phyloP scores from a whole-genome alignment of 2,329 filamentous ascomycete genomes.

The Fusarium sp. region DNA sequence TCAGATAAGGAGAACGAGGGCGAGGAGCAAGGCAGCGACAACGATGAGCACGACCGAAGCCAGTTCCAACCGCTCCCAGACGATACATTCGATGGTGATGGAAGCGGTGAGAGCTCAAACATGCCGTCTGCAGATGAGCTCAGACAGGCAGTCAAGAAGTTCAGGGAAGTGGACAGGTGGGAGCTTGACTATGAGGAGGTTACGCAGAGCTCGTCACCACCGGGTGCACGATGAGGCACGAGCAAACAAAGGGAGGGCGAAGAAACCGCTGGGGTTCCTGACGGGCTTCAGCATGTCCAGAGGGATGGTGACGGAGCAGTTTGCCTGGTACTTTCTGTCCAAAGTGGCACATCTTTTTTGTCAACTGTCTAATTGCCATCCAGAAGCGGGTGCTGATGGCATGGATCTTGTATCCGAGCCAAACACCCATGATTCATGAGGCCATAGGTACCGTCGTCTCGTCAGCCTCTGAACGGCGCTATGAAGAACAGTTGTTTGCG shows the following conservation, averaged over 20 bases:
- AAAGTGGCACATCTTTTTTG: neutral
- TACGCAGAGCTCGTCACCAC: constrained; percentile 66
- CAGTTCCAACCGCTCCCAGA: constrained; percentile 59
- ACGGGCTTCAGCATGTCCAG: neutral
- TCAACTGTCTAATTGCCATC: neutral
- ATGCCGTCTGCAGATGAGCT: constrained; percentile 64
- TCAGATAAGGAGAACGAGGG: constrained; percentile 70
- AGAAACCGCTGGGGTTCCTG: neutral
- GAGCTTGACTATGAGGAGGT: constrained; percentile 76
- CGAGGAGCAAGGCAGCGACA: constrained; percentile 41
- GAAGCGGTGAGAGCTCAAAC: constrained; percentile 48
- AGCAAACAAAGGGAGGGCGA: neutral
- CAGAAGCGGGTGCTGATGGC: neutral
- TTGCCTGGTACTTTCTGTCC: neutral
- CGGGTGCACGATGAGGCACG: constrained; percentile 58
- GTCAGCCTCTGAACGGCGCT: neutral
- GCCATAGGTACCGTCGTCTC: neutral
- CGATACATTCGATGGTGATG: constrained; percentile 54
- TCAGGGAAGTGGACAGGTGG: constrained; percentile 77
- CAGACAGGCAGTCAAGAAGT: constrained; percentile 70
- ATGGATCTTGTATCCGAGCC: neutral
- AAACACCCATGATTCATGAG: neutral
- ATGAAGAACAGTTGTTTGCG: neutral
- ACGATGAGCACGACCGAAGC: constrained; percentile 53
- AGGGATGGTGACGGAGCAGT: neutral